Evolutionary conservation across 345 rosid species (phyloP).

Genomic region (Eucalyptus lansdowneana): DNA sequence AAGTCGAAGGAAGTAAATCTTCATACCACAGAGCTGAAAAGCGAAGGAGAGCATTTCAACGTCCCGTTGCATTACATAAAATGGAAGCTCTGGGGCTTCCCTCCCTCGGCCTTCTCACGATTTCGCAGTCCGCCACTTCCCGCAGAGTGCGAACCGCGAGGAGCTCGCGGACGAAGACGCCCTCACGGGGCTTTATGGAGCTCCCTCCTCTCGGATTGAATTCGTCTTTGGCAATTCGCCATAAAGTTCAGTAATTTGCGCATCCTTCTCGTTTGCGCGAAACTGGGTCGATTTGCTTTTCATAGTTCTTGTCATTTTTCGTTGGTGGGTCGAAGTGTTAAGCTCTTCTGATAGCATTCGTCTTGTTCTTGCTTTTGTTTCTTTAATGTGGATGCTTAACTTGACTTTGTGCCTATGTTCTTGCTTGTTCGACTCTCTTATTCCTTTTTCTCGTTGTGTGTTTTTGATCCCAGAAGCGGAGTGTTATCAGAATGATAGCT

Average conservation of each 20-base stretch:
- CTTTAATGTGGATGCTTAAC: not conserved
- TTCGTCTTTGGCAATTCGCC: not conserved
- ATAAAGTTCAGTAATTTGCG: not conserved
- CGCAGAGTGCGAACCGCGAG: not conserved
- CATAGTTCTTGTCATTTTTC: not conserved
- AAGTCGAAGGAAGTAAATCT: not conserved
- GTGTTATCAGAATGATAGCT: constrained; percentile 45
- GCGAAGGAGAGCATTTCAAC: not conserved
- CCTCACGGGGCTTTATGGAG: not conserved
- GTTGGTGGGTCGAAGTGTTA: not conserved
- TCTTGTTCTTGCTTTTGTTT: not conserved
- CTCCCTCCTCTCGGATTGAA: not conserved
- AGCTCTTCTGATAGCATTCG: not conserved
- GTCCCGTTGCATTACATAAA: not conserved
- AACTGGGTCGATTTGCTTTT: not conserved
- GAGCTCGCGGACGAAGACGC: not conserved
- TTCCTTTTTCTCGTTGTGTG: not conserved
- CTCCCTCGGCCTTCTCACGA: constrained; percentile 2
- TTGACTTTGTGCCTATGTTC: not conserved
- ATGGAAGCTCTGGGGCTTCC: constrained; percentile 41
- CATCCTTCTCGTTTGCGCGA: not conserved
- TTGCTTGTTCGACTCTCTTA: not conserved
- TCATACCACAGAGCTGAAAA: not conserved
- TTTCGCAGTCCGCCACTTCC: not conserved
- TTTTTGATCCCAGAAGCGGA: constrained; percentile 15